phyloP scores from a whole-genome alignment of 2,329 filamentous ascomycete genomes.

The Penicillium italicum region DNA sequence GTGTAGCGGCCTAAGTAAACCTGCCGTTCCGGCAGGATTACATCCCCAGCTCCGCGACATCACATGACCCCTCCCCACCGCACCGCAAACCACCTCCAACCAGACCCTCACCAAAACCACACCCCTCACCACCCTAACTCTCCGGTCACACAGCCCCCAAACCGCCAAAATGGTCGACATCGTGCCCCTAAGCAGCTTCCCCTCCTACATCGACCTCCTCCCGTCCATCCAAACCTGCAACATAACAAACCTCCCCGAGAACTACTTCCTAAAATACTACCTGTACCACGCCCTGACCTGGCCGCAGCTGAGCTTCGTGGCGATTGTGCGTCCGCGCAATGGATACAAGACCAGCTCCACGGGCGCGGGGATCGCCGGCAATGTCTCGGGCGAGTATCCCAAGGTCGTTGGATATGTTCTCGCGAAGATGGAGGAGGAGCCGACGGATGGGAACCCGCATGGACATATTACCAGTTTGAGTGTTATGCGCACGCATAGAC shows the following conservation, averaged over 20 bases:
- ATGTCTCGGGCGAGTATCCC: slow-evolving; percentile 60
- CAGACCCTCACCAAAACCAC: neutral
- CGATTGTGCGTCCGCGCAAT: slow-evolving; percentile 80
- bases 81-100: neutral
- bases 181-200: slow-evolving; percentile 46
- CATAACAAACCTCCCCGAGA: slow-evolving; percentile 97
- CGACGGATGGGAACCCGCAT: slow-evolving; percentile 81
- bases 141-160: no score
- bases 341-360: slow-evolving; percentile 67
- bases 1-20: no score
- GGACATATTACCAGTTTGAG: slow-evolving; percentile 94
- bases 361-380: slow-evolving; percentile 18
- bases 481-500: slow-evolving; percentile 92
- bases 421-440: slow-evolving; percentile 99
- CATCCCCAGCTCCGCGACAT: neutral
- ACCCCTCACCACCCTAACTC: neutral
- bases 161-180: slow-evolving; percentile 47
- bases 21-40: no score
- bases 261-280: slow-evolving; percentile 99
- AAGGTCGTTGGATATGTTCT: slow-evolving; percentile 99
- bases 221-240: slow-evolving; percentile 92
- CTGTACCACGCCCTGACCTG: slow-evolving; percentile 97
- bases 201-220: slow-evolving; percentile 75
- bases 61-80: slow-evolving; percentile 10
- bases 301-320: slow-evolving; percentile 95